Conservation (phyloP, 768 basidiomycete genomes). For the Termitomyces sp. region DNA sequence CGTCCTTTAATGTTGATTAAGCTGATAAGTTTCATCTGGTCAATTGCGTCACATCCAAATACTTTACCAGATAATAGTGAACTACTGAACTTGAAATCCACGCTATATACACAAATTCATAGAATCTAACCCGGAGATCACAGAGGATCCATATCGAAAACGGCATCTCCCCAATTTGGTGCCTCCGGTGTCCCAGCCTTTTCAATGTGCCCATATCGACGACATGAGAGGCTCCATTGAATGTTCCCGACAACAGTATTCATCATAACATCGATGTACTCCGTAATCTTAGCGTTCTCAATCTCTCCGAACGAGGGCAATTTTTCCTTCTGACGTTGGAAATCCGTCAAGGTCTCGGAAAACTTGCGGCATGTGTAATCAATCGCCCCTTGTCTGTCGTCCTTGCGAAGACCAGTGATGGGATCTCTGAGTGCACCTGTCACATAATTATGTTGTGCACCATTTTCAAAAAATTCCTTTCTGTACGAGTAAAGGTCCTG, state of each 20-base stretch:
- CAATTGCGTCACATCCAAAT: too few species aligned
- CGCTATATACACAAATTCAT: too few species aligned
- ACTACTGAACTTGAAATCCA: too few species aligned
- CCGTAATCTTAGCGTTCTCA: background rate
- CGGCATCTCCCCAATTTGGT: background rate
- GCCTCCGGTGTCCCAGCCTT: background rate
- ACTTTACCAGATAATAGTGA: too few species aligned
- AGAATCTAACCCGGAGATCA: background rate
- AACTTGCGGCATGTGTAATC: slow-evolving; percentile 2
- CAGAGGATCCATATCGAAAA: slow-evolving; percentile 1
- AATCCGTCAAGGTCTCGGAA: background rate
- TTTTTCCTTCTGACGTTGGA: background rate
- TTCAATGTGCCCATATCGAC: slow-evolving; percentile 1
- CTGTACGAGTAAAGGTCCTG: background rate
- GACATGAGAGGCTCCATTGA: slow-evolving; percentile 3
- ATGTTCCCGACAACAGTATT: slow-evolving; percentile 5
- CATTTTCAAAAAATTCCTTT: slow-evolving; percentile 3
- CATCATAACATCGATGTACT: slow-evolving; percentile 1
- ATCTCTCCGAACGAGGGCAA: background rate
- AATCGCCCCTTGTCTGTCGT: slow-evolving; percentile 5
- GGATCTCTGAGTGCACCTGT: slow-evolving; percentile 2
- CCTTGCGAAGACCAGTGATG: background rate
- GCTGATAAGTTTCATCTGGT: too few species aligned
- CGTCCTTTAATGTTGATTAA: too few species aligned
- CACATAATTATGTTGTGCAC: slow-evolving; percentile 6